A percentile compares a stretch with the other conserved stretches of the same genome.
Conservation (phyloP, 768 basidiomycete species). For the Dacryopinax primogenitus region DNA sequence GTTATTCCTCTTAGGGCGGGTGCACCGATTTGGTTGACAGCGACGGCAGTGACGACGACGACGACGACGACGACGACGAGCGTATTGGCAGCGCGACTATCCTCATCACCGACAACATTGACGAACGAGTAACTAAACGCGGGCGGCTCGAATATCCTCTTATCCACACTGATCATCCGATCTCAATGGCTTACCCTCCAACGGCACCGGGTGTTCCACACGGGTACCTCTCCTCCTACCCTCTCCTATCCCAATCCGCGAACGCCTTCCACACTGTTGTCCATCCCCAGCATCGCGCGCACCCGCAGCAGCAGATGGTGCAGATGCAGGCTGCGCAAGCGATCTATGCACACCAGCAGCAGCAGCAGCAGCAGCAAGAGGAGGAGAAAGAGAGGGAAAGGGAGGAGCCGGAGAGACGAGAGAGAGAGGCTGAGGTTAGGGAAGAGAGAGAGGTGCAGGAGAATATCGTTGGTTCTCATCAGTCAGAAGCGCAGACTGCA, state of each 20-base stretch:
- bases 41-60: too few relatives aligned
- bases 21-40: too few relatives aligned
- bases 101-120: too few relatives aligned
- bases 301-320: not conserved
- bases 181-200: not conserved
- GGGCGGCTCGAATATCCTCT: not conserved
- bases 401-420: not conserved
- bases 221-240: not conserved
- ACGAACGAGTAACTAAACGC: too few relatives aligned
- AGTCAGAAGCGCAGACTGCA: not conserved
- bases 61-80: too few relatives aligned
- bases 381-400: not conserved
- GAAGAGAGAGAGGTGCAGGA: not conserved
- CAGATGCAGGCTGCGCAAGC: not conserved
- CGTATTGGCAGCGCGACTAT: too few relatives aligned
- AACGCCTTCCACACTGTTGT: not conserved
- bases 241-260: not conserved
- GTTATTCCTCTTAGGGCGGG: too few relatives aligned
- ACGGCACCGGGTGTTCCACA: not conserved
- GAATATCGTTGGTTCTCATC: not conserved
- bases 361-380: not conserved
- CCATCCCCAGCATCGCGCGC: not conserved
- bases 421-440: not conserved
- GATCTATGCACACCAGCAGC: not conserved
- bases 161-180: not conserved